Percentiles rank a stretch among this genome's conserved stretches.
phyloP scores from a whole-genome alignment of 257 asterid genomes.

The Cinchona pubescens region DNA sequence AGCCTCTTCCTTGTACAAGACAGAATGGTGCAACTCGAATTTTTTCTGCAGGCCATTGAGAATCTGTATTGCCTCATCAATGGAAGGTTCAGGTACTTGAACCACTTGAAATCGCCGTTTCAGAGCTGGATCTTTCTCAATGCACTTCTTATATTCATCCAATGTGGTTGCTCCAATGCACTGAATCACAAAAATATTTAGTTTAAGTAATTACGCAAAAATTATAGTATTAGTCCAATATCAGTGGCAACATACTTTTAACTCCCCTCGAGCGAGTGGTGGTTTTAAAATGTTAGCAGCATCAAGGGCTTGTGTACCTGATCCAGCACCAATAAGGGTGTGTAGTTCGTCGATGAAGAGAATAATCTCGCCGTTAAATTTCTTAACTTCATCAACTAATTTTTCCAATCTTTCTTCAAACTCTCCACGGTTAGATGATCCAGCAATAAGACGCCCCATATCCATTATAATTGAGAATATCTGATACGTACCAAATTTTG shows the following conservation, averaged over 20 bases:
- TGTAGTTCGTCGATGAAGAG: constrained; percentile 46
- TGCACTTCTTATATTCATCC: constrained; percentile 51
- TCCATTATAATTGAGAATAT: constrained; percentile 28
- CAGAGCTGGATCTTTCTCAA: constrained; percentile 55
- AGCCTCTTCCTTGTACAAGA: constrained; percentile 39
- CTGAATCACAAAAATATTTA: too few species aligned
- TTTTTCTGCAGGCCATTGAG: constrained; percentile 27
- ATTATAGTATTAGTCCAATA: too few species aligned
- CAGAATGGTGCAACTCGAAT: constrained; percentile 44
- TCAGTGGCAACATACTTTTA: constrained; percentile 38
- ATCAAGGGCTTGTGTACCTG: constrained; percentile 38
- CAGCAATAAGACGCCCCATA: constrained; percentile 42
- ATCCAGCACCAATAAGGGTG: constrained; percentile 45
- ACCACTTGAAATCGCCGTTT: constrained; percentile 47
- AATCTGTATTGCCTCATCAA: constrained; percentile 40
- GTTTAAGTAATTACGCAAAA: too few species aligned
- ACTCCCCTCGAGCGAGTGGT: constrained; percentile 42
- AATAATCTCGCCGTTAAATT: constrained; percentile 29
- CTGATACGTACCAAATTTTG: neutral
- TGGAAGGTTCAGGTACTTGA: constrained; percentile 44
- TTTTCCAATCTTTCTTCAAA: constrained; percentile 39
- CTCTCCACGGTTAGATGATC: constrained; percentile 40
- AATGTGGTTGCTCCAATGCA: constrained; percentile 64
- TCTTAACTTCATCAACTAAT: constrained; percentile 37
- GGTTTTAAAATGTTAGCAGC: constrained; percentile 45